Conservation (phyloP, 2,329 filamentous ascomycete species). For the Botrytis fabae region DNA sequence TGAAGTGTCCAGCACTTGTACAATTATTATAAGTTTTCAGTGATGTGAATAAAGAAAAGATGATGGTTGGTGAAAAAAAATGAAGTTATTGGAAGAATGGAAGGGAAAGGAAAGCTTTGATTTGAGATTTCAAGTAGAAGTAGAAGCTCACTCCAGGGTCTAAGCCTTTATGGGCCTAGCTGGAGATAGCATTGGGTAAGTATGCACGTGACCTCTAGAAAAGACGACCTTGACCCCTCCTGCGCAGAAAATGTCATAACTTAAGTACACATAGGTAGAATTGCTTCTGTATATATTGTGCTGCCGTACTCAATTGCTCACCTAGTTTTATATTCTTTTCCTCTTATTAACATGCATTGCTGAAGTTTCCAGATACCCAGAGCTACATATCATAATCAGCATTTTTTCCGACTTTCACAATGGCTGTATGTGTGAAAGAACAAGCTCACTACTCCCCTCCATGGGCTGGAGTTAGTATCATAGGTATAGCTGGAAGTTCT, state of each 20-base stretch:
- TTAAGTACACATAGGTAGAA: not conserved
- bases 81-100: not conserved
- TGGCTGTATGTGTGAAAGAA: conserved; percentile 32
- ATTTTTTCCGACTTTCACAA: conserved; percentile 7
- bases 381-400: not conserved
- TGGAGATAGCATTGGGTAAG: not conserved
- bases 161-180: conserved; percentile 7
- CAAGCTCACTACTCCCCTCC: conserved; percentile 83
- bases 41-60: conserved; percentile 4
- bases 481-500: conserved; percentile 92
- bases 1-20: conserved; percentile 39
- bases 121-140: conserved; percentile 6
- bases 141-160: not conserved
- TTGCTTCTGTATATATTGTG: conserved; percentile 10
- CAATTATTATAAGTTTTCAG: conserved; percentile 9
- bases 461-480: conserved; percentile 95
- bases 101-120: conserved; percentile 11
- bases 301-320: not conserved
- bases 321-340: not conserved
- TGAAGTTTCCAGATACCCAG: not conserved
- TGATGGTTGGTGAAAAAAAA: conserved; percentile 19
- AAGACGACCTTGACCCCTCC: not conserved
- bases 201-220: not conserved
- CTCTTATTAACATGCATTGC: not conserved
- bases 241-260: no score